Percentiles rank a stretch among this genome's conserved stretches.
Evolutionary conservation across 1,284 basidiomycete genomes (phyloP).

Genomic region (Hypsizygus ulmarius): DNA sequence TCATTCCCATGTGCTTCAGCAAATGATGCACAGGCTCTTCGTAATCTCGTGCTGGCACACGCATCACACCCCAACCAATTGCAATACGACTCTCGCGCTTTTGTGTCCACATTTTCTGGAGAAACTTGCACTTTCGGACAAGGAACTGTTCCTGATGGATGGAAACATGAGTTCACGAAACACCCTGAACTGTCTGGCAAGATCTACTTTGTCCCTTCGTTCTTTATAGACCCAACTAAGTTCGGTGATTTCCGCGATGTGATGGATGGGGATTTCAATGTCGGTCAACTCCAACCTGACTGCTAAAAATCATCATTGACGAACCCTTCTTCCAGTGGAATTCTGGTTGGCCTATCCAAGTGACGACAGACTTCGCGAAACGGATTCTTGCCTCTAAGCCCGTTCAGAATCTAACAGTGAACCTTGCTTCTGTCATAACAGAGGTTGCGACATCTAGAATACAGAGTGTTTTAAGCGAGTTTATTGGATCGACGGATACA

Average conservation of each 20-base stretch:
- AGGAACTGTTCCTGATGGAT: constrained; percentile 46
- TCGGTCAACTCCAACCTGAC: constrained; percentile 25
- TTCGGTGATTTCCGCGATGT: constrained; percentile 48
- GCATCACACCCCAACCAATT: constrained; percentile 65
- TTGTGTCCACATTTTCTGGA: constrained; percentile 82
- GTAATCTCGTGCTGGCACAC: constrained; percentile 57
- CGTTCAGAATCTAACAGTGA: constrained; percentile 17
- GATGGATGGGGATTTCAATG: constrained; percentile 63
- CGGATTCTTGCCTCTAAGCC: constrained; percentile 15
- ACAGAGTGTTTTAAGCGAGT: constrained; percentile 36
- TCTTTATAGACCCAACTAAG: constrained; percentile 56
- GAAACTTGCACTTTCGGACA: constrained; percentile 72
- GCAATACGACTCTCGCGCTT: constrained; percentile 48
- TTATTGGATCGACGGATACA: constrained; percentile 45
- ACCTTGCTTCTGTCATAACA: constrained; percentile 9
- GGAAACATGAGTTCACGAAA: constrained; percentile 55
- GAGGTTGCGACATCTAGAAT: constrained; percentile 24
- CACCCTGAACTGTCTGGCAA: constrained; percentile 47
- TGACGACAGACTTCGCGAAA: constrained; percentile 44
- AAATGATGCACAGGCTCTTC: constrained; percentile 54
- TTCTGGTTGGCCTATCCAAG: constrained; percentile 59
- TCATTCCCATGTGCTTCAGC: constrained; percentile 55
- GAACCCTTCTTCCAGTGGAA: constrained; percentile 48
- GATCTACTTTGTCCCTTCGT: constrained; percentile 64
- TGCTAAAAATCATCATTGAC: constrained; percentile 4